Conservation (phyloP, 371 early-diverging fungal genomes). For the Mucor ambiguus region DNA sequence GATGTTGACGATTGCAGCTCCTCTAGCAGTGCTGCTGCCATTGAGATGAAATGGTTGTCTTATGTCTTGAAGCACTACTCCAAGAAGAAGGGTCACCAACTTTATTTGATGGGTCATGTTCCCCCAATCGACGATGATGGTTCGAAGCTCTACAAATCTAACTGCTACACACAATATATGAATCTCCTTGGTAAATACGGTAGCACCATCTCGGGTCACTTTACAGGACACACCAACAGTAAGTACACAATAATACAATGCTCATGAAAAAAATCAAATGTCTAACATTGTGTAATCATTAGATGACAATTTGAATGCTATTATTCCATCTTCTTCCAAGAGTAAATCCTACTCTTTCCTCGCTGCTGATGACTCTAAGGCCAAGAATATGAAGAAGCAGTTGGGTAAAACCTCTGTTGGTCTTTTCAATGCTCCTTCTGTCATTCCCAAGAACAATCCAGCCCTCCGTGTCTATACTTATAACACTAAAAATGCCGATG, state of each 20-base stretch:
- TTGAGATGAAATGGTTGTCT: constrained; percentile 41
- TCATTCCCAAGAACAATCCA: constrained; percentile 57
- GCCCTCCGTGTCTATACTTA: constrained; percentile 56
- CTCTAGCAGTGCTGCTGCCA: constrained; percentile 25
- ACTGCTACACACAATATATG: constrained; percentile 42
- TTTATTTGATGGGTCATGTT: constrained; percentile 54
- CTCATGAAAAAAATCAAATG: too few species aligned
- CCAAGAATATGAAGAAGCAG: not conserved
- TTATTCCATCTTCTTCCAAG: not conserved
- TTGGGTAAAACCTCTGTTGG: constrained; percentile 21
- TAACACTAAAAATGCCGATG: constrained; percentile 15
- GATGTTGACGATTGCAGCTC: constrained; percentile 29
- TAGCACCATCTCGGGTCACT: constrained; percentile 47
- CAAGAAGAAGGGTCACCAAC: constrained; percentile 12
- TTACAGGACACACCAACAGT: constrained; percentile 58
- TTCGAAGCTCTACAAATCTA: constrained; percentile 17
- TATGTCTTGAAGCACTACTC: constrained; percentile 12
- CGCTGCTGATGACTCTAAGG: constrained; percentile 10
- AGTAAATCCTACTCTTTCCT: not conserved
- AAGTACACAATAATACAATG: not conserved
- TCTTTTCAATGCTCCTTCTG: constrained; percentile 52
- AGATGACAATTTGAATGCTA: constrained; percentile 29
- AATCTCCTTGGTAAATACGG: constrained; percentile 47
- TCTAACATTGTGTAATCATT: not conserved
- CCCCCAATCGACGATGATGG: constrained; percentile 49